phyloP scores from a whole-genome alignment of 306 rosid genomes.

The Malus asiatica region DNA sequence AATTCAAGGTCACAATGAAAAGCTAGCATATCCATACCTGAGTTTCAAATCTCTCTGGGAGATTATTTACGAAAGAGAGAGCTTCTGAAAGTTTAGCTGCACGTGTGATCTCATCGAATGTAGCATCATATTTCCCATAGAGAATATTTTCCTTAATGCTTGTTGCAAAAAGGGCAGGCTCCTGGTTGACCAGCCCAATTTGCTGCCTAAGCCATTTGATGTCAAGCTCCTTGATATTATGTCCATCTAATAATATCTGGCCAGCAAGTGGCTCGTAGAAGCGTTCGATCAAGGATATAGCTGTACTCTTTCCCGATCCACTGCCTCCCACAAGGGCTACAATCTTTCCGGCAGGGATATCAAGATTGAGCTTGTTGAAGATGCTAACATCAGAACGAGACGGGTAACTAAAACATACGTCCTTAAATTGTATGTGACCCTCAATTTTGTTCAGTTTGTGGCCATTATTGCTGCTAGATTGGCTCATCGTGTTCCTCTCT shows the following conservation, averaged over 20 bases:
- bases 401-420: constrained; percentile 75
- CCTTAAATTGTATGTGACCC: constrained; percentile 72
- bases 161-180: constrained; percentile 93
- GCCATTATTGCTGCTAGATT: constrained; percentile 47
- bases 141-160: constrained; percentile 82
- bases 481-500: constrained; percentile 68
- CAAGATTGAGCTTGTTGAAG: constrained; percentile 59
- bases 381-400: constrained; percentile 68
- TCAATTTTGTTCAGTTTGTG: constrained; percentile 50
- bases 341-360: constrained; percentile 83
- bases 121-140: constrained; percentile 85
- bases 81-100: constrained; percentile 93
- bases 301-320: constrained; percentile 95
- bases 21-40: constrained; percentile 40
- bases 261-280: constrained; percentile 88
- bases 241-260: constrained; percentile 54
- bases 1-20: not conserved
- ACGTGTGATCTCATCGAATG: constrained; percentile 66
- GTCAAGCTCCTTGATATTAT: constrained; percentile 53
- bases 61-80: constrained; percentile 72
- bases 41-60: constrained; percentile 86
- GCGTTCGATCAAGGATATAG: constrained; percentile 80
- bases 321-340: constrained; percentile 93
- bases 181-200: constrained; percentile 90
- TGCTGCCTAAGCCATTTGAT: constrained; percentile 85